Evolutionary conservation across 2,329 filamentous ascomycete species (phyloP), one percentile per base, ranked within the genome.

Genomic region (Endothia cerciana): DNA sequence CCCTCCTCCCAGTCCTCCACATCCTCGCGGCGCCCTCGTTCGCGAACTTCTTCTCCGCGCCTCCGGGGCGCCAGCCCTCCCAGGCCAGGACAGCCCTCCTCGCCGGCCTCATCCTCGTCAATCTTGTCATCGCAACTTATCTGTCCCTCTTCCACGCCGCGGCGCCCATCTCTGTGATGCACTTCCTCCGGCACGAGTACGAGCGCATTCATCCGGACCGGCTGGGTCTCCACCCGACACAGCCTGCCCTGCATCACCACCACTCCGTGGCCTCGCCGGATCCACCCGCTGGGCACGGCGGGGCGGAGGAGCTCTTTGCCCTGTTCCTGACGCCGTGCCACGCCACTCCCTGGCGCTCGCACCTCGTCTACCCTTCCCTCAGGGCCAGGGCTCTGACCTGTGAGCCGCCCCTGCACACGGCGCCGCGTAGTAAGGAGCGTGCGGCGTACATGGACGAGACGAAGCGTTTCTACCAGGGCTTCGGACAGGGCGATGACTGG

Each of bases 251-350:
- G 11, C 57, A 36, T 40, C 68, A 69, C 40, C 45, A 69, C 36
- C 49, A 71, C 61, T 43, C 65, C 63, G 78, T 30, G 69, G 71
- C 66, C 64, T 72, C 63, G 68, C 73, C 62, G 69, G 72, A 62
- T 3, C 1, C 70, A 73, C 40, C 71, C 70, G 0, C 71, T 53
- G 7, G 8, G 6, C 28, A 68, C 47, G 65, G 73, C 2, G 73
- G 74, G 25, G 69, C 71, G 43, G 72, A 79, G 43, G 83, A 86
- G 66, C 82, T 88, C 13, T 89, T 89, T 72, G 87, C 89, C 41
- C 90, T 91, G 25, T 97, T 98, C 79, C 84, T 99, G 30, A 97
- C 94, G 85, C 95, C 95, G 11, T 99, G 95, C 79, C 95, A 99
- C 81, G 92, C 91, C 70, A 98, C 94, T 0, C 94, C 95, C 2